Evolutionary conservation across 176 grass and related monocot species (phyloP), one percentile per base, ranked within the genome.

Genomic region (Triticum turgidum): DNA sequence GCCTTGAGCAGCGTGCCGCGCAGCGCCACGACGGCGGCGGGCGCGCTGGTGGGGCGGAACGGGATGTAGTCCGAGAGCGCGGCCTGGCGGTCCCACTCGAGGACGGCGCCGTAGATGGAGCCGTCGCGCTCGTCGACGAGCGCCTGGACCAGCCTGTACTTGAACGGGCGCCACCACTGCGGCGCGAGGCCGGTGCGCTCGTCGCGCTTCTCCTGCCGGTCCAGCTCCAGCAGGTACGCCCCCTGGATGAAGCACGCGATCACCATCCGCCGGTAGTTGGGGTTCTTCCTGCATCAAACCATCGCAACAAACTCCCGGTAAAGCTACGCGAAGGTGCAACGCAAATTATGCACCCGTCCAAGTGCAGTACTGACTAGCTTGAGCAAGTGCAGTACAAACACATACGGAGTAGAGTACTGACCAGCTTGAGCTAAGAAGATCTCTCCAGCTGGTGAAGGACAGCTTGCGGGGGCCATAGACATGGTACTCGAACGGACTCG

Each of bases 241-340:
- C 87, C 89, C 84, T 98, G 93, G 83, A 98, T 88, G 87, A 98
- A 93, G 83, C 95, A 93, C 70, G 93, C 95, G 51, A 98, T 90
- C 77, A 90, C 95, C 84, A 91, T 93, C 2, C 93, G 86, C 56
- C 85, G 79, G 83, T 98, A 95, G 82, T 87, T 82, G 10, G 91
- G 89, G 21, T 98, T 86, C 72, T 90, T 98, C 95, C 95, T 98
- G 91, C 73, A 78, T 33, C 12, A 20, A 20, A 72, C 4, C 7
- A 83, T 5, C 10, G 32, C 42, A 32, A 20, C 45, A 30, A 49
- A 51, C 24, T 30, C 27, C 3, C 3, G 7, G 42, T 75, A 29
- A 66, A 76, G 25, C 45, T 76, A 15, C 6, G 42, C 22, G 47
- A 7, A 49, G 17, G 73, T 20, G 33, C 18, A 70, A n/a, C 5